Conservation (phyloP, 768 basidiomycete genomes). For the Strobilomyces confusus region DNA sequence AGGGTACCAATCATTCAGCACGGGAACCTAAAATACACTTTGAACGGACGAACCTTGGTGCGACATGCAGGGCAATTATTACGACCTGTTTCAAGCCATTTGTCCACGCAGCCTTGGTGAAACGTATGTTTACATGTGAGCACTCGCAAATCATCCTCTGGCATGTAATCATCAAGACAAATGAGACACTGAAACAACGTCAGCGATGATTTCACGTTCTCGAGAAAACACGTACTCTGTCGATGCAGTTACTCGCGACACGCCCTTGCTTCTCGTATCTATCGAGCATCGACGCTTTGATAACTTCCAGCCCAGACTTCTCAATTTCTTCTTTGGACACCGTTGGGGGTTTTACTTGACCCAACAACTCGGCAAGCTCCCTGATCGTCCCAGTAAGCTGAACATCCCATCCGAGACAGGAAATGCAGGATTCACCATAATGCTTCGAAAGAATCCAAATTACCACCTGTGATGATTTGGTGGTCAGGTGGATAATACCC, state of each 20-base stretch:
- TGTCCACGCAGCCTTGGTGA: constrained; percentile 85
- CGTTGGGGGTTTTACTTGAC: constrained; percentile 79
- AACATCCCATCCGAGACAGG: not conserved
- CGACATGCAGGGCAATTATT: constrained; percentile 95
- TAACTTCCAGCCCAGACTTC: constrained; percentile 73
- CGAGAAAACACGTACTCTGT: constrained; percentile 52
- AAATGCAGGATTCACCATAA: constrained; percentile 49
- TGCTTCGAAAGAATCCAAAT: constrained; percentile 76
- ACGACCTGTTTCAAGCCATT: constrained; percentile 78
- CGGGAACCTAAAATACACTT: not conserved
- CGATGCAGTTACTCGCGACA: constrained; percentile 73
- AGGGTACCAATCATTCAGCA: not conserved
- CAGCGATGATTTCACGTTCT: not conserved
- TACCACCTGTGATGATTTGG: constrained; percentile 78
- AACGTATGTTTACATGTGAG: constrained; percentile 87
- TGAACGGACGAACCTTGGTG: constrained; percentile 48
- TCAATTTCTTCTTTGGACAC: constrained; percentile 83
- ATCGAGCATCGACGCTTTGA: constrained; percentile 49
- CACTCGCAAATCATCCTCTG: constrained; percentile 75
- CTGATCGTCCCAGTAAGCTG: constrained; percentile 31
- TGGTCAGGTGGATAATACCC: constrained; percentile 94
- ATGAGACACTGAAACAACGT: constrained; percentile 59
- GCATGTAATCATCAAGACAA: constrained; percentile 82
- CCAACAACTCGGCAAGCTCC: constrained; percentile 80
- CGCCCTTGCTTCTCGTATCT: constrained; percentile 58